These are phyloP conservation scores for Metschnikowia orientalis DNA, from an alignment of 805 yeast genomes.

Conservation along the genomic window DNA sequence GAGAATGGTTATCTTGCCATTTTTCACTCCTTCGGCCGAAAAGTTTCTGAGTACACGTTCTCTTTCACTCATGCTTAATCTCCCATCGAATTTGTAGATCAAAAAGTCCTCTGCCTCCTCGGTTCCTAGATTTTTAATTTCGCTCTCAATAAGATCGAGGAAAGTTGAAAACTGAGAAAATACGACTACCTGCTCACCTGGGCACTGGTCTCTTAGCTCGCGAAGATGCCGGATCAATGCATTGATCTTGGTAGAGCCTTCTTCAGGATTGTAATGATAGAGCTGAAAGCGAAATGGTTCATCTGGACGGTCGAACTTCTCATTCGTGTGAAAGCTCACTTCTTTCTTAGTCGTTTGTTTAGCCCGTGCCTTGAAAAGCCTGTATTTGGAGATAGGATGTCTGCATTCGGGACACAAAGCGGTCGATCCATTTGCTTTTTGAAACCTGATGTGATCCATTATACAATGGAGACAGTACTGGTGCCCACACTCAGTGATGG, in stretches of 20 bases:
- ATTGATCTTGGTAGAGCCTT: slow-evolving; percentile 66
- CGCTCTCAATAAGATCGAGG: slow-evolving; percentile 67
- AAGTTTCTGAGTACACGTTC: slow-evolving; percentile 58
- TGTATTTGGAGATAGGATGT: slow-evolving; percentile 43
- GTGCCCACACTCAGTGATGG: slow-evolving; percentile 78
- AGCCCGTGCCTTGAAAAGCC: slow-evolving; percentile 42
- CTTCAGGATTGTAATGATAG: slow-evolving; percentile 45
- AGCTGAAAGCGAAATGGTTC: slow-evolving; percentile 28
- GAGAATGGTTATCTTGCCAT: slow-evolving; percentile 43
- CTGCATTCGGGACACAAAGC: slow-evolving; percentile 79
- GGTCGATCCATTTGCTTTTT: slow-evolving; percentile 40
- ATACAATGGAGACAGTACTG: slow-evolving; percentile 71
- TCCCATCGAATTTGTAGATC: slow-evolving; percentile 77
- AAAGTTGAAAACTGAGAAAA: slow-evolving; percentile 88
- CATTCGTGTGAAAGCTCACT: slow-evolving; percentile 28
- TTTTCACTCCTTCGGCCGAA: slow-evolving; percentile 26
- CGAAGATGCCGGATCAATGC: slow-evolving; percentile 62
- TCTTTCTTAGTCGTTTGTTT: slow-evolving; percentile 23
- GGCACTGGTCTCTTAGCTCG: slow-evolving; percentile 47
- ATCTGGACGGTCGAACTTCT: too few species aligned
- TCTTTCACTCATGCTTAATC: slow-evolving; percentile 63
- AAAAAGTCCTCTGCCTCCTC: slow-evolving; percentile 40
- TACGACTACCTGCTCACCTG: slow-evolving; percentile 74
- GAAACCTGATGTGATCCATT: slow-evolving; percentile 69
- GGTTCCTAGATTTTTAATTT: slow-evolving; percentile 37